Percentiles rank a stretch among this genome's conserved stretches.
Conservation (phyloP, 2,329 filamentous ascomycete species). For the Scytalidium lignicola region DNA sequence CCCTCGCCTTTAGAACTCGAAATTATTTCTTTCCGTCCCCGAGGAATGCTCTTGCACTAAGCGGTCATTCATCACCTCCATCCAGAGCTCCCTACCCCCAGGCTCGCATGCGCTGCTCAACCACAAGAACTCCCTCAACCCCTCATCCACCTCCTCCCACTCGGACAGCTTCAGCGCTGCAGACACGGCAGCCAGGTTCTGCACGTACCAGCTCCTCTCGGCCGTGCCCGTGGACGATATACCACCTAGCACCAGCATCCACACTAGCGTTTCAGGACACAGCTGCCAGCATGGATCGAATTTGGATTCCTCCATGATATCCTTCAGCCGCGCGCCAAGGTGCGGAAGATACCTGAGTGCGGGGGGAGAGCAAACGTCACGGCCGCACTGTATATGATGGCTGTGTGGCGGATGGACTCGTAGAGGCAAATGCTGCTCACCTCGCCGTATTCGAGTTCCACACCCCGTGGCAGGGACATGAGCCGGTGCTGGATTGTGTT, state of each 20-base stretch:
- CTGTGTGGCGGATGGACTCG: conserved; percentile 7
- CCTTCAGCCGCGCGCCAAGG: neutral
- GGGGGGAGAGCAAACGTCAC: conserved; percentile 7
- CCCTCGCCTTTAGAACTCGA: too few relatives aligned
- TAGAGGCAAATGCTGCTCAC: conserved; percentile 5
- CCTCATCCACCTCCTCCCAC: neutral
- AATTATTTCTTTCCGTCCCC: neutral
- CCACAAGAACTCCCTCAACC: neutral
- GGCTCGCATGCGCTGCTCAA: neutral
- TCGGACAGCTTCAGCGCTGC: neutral
- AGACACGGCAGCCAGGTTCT: neutral
- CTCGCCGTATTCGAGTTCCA: conserved; percentile 4
- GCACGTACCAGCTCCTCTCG: neutral
- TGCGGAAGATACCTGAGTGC: neutral
- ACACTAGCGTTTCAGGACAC: neutral
- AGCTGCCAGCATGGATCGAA: neutral
- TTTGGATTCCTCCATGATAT: neutral
- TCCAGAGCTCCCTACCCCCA: neutral
- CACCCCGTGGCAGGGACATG: conserved; percentile 4
- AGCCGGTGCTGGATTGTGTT: conserved; percentile 7
- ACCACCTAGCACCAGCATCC: neutral
- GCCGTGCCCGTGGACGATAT: neutral
- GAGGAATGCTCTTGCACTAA: neutral
- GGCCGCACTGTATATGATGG: conserved; percentile 8
- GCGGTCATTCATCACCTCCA: neutral